A percentile compares a stretch with the other conserved stretches of the same genome.
Evolutionary conservation across 441 rosid species (phyloP).

Genomic region (Brassica balearica): DNA sequence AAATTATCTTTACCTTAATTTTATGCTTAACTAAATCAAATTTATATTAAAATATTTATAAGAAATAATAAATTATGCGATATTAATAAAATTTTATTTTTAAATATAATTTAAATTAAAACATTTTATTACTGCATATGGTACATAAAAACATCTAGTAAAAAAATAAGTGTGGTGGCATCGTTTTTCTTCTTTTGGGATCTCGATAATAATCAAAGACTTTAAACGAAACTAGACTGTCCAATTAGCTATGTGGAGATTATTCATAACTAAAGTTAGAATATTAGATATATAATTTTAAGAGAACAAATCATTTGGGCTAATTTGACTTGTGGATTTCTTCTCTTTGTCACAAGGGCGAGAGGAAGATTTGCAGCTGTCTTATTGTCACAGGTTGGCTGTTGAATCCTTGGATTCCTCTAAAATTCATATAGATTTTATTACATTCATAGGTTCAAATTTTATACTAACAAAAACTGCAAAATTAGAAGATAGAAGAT

Average conservation of each 20-base stretch:
- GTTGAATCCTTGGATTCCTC: neutral
- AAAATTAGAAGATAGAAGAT: slow-evolving; percentile 1
- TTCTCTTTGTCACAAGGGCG: neutral
- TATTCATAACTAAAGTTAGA: neutral
- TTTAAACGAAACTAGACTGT: neutral
- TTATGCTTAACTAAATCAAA: too few species aligned
- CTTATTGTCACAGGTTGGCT: neutral
- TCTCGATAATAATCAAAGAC: neutral
- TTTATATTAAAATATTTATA: too few species aligned
- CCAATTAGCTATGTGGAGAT: neutral
- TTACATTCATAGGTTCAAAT: neutral
- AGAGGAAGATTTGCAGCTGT: neutral
- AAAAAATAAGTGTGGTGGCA: neutral
- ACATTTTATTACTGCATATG: too few species aligned
- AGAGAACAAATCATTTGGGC: neutral
- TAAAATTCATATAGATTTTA: neutral
- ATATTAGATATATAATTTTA: neutral
- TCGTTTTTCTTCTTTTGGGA: neutral
- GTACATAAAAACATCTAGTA: neutral
- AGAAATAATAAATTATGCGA: too few species aligned
- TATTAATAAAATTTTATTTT: too few species aligned
- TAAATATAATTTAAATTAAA: too few species aligned
- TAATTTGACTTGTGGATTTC: neutral
- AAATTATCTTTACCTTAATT: too few species aligned
- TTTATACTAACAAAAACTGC: too few species aligned